Base-by-base conservation (phyloP, 2,329 filamentous ascomycete species). In the Trematosphaeria pertusa region DNA sequence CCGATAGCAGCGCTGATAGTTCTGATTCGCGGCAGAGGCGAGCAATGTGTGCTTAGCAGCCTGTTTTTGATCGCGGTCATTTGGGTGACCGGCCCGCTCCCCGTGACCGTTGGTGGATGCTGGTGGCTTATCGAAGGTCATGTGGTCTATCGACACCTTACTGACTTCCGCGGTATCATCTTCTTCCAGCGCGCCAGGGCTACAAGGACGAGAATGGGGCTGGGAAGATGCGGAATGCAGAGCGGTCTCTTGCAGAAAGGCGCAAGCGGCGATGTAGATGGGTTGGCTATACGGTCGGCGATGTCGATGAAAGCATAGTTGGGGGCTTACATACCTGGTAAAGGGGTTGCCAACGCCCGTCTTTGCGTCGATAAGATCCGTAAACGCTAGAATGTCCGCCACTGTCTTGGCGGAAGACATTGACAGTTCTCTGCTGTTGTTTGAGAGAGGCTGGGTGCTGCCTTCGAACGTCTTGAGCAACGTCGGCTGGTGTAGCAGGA, bases 331-430 rank as follows among this genome's bases (percentile, higher is more conserved):
- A 17, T 58, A 72, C 71, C 71, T 76, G 0, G 89, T 94, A 56
- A 96, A 96, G 0, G 91, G 91, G 49, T 94, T 96, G 1, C 90
- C 89, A 24, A 92, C 87, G 45, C 92, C 90, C 58, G 90, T 92
- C 67, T 89, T 91, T 0, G 88, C 85, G 67, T 95, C 89, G 40
- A 94, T 89, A 8, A 95, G 75, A 64, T 95, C 89, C 0, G 90
- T 89, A 69, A 95, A 95, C 1, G 88, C 87, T 7, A 95, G 73
- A 12, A 96, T 96, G 60, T 96, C 91, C 24, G 89, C 90, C 50
- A 96, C 94, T 0, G 91, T 95, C 74, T 95, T 96, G 10, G 91
- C 91, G 18, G 89, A 93, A 11, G 88, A 92, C 87, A 93, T 92
- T 50, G 88, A 90, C 4, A 85, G 63, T 66, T 94, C 89, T 45